Base-by-base conservation (phyloP, 2,329 filamentous ascomycete species). In the Alternaria consortialis region DNA sequence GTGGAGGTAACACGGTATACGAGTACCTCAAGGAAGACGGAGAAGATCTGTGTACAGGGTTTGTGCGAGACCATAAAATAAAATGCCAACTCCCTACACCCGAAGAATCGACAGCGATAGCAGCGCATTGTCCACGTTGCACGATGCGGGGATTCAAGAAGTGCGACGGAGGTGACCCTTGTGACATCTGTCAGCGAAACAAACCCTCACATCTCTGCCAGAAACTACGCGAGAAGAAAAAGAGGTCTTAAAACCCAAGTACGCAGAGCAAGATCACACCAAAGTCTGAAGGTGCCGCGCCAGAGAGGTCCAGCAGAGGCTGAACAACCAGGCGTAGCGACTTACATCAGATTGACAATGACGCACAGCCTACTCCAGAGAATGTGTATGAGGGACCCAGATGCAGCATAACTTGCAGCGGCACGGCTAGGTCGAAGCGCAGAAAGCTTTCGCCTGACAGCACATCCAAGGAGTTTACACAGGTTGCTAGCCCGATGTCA, bases 1-100 rank as follows among this genome's bases (percentile, higher is more conserved):
- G 65, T 5, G 68, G 68, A 32, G 67, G 64, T 9, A 64, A 60
- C 9, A 63, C 64, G 5, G 65, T 64, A 2, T 71, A 63, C 29
- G 50, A 63, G 5, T 71, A 67, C 4, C 25, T 51, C 6, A 66
- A 52, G 12, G 62, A 56, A 20, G 17, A 54, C 8, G 59, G 61
- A 5, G 39, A 63, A 31, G 59, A 60, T 6, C 40, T 23, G 0
- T 68, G 68, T 11, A 53, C 15, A 0, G 57, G 60, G 2, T 68
- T 58, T 36, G 46, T 62, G 9, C 46, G 47, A 13, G 66, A 69
- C 3, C 60, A 60, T 5, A 37, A 46, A 5, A 60, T 36, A 1
- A 63, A 23, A 2, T 70, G 67, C 13, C 52, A 57, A 1, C 2
- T 60, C 4, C 65, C 68, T 2, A 68, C 62, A 1, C 52, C 17